Conservation (phyloP, 306 rosid species). For the Mimosa bimucronata region DNA sequence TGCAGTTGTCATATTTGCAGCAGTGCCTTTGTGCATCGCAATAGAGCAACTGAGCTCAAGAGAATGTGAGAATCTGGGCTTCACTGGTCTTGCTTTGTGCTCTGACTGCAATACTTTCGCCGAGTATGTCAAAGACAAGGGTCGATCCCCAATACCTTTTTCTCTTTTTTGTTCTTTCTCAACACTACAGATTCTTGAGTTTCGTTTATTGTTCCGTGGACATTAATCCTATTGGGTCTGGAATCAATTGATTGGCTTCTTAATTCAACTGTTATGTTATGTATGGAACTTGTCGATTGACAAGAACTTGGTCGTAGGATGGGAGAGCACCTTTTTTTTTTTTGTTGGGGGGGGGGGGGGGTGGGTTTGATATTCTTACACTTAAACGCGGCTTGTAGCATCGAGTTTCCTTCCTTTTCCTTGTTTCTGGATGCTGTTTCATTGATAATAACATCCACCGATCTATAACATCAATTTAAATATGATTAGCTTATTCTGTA, state of each 20-base stretch:
- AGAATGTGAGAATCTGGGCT: conserved; percentile 93
- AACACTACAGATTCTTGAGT: neutral
- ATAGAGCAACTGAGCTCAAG: conserved; percentile 69
- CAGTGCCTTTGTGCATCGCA: conserved; percentile 32
- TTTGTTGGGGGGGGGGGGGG: too few relatives aligned
- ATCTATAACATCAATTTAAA: conserved; percentile 19
- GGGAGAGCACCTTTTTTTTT: neutral
- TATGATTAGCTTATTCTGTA: neutral
- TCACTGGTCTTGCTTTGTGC: conserved; percentile 86
- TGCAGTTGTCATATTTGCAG: conserved; percentile 25
- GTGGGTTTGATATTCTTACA: neutral
- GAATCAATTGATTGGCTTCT: neutral
- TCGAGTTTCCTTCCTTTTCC: neutral
- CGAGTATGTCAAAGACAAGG: conserved; percentile 93
- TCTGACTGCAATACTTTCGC: conserved; percentile 85
- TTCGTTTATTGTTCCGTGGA: neutral
- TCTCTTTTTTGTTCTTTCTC: neutral
- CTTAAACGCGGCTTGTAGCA: neutral
- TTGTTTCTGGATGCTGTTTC: conserved; percentile 7
- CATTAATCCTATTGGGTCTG: neutral
- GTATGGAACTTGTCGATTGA: neutral
- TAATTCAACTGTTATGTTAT: neutral
- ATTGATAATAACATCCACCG: neutral
- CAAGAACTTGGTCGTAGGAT: neutral
- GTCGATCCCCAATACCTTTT: conserved; percentile 32